A percentile compares a stretch with the other conserved stretches of the same genome.
Conservation (phyloP, 2,329 filamentous ascomycete genomes). For the Talaromyces sp. region DNA sequence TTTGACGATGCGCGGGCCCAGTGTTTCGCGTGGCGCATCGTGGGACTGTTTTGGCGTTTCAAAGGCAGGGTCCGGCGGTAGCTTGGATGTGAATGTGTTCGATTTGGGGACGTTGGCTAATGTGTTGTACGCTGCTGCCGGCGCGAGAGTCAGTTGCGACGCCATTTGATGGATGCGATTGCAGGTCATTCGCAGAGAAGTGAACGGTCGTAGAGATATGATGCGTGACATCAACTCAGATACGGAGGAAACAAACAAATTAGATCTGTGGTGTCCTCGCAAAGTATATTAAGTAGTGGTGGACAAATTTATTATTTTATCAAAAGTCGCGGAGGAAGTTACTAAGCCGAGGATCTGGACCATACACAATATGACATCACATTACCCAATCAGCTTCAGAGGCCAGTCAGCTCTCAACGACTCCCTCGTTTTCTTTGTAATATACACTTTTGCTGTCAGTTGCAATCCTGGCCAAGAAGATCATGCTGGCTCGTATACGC, state of each 20-base stretch:
- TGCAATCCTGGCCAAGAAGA: neutral
- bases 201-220: constrained; percentile 4
- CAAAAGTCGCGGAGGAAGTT: neutral
- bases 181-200: constrained; percentile 21
- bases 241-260: neutral
- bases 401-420: neutral
- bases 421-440: neutral
- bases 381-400: neutral
- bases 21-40: constrained; percentile 69
- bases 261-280: neutral
- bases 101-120: constrained; percentile 58
- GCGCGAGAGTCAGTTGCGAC: constrained; percentile 36
- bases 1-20: constrained; percentile 78
- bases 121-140: constrained; percentile 27
- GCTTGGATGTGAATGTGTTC: constrained; percentile 60
- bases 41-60: constrained; percentile 80
- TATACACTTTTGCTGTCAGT: neutral
- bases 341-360: constrained; percentile 1
- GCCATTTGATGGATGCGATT: constrained; percentile 45
- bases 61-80: constrained; percentile 74
- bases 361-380: neutral
- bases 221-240: neutral
- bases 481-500: neutral
- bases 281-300: neutral
- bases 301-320: neutral